Evolutionary conservation across 805 yeast genomes (phyloP), one percentile per base, ranked within the genome.

Genomic region (Sugiyamaella boreocaroliniensis): DNA sequence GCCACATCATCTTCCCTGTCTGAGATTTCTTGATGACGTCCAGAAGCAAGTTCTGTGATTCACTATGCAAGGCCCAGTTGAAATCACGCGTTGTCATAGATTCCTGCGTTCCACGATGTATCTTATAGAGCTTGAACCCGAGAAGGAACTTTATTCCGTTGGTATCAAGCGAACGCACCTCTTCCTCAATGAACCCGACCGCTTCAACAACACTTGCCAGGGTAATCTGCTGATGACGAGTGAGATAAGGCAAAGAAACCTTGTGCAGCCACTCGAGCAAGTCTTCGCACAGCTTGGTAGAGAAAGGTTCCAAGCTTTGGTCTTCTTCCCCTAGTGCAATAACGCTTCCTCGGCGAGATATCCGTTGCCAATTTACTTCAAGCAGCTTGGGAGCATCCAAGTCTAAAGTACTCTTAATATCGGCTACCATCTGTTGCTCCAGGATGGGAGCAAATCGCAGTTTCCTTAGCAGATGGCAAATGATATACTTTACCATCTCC

Each of bases 161-260:
- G 41, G 70, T 68, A 63, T 85, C 92, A 22, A 82, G 63, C 5
- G 71, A 67, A 2, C 66, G 51, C 16, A 60, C 49, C 43, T 73
- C 74, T 48, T 73, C 72, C 12, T 75, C 74, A 4, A 87, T 75
- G 15, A 79, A 80, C 20, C 75, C 72, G 22, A 86, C 71, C 1
- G 89, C 83, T 47, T 79, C 82, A 5, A 88, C 73, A 1, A 88
- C 80, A 14, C 86, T 80, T 1, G 84, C 74, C 26, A 90, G 74
- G 0, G 97, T 89, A 29, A 84, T 81, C 63, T 90, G 98, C 66
- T 90, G 97, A 69, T 90, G 97, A 55, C 96, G 81, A 0, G 96
- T 89, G 29, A 90, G 66, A 55, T 83, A 83, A 0, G 97, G 97
- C 26, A 90, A 70, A 1, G 92, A 75, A 4, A 78, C 72, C 54